Conservation (phyloP, 306 rosid genomes). For the Acacia confusa region DNA sequence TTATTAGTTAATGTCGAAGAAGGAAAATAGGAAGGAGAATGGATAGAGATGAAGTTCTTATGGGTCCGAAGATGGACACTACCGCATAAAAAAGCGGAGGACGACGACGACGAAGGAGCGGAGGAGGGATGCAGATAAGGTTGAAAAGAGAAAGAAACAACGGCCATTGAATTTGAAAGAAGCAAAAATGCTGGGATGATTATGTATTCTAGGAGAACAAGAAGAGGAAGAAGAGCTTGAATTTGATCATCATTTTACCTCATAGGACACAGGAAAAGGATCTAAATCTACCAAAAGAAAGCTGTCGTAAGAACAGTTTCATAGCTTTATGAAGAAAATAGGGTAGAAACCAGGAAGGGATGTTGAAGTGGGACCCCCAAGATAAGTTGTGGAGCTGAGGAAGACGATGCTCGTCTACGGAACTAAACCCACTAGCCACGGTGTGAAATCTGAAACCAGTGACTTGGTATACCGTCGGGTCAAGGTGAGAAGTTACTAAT, state of each 20-base stretch:
- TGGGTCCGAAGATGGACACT: constrained; percentile 48
- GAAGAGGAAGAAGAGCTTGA: not conserved
- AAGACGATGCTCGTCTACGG: not conserved
- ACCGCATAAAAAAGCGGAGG: constrained; percentile 42
- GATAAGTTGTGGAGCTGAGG: constrained; percentile 14
- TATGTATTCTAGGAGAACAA: constrained; percentile 19
- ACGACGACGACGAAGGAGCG: not conserved
- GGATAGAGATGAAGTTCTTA: constrained; percentile 46
- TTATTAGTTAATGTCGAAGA: constrained; percentile 30
- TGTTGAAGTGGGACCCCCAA: constrained; percentile 1
- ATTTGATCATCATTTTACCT: constrained; percentile 27
- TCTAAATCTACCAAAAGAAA: not conserved
- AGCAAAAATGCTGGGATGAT: not conserved
- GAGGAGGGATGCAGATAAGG: constrained; percentile 49
- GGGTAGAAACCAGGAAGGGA: not conserved
- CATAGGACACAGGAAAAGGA: not conserved
- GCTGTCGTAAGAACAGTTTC: not conserved
- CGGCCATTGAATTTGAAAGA: constrained; percentile 55
- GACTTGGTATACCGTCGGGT: too few species aligned
- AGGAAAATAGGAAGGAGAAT: constrained; percentile 25
- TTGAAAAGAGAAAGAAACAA: constrained; percentile 48
- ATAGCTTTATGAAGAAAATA: not conserved
- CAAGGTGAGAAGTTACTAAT: too few species aligned
- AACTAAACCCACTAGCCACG: not conserved
- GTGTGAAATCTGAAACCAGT: too few species aligned